phyloP scores from a whole-genome alignment of 768 basidiomycete genomes.

The Cyclocybe cylindracea region DNA sequence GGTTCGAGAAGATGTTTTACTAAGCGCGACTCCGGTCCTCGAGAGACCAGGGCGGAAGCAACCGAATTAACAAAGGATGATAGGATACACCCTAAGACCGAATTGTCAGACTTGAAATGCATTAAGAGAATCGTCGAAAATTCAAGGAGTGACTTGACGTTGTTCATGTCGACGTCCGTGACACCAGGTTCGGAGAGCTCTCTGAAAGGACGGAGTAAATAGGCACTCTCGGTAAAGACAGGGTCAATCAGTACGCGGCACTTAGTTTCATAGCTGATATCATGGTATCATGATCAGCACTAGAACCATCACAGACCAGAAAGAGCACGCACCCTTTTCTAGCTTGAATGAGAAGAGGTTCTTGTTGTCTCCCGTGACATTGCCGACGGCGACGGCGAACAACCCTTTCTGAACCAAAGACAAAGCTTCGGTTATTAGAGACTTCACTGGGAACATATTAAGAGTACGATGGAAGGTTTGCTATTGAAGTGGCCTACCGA shows the following conservation, averaged over 20 bases:
- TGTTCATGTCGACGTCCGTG: neutral
- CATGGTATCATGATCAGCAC: no score
- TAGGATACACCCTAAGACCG: neutral
- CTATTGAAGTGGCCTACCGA: conserved; percentile 7
- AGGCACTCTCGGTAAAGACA: neutral
- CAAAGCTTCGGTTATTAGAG: conserved; percentile 19
- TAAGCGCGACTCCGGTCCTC: neutral
- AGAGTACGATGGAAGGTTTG: neutral
- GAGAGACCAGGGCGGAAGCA: conserved; percentile 4
- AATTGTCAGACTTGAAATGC: neutral
- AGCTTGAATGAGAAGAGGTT: conserved; percentile 27
- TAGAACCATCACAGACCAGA: neutral
- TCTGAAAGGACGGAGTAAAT: neutral
- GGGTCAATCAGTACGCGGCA: no score
- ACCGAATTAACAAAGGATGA: conserved; percentile 5
- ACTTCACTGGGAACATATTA: conserved; percentile 8
- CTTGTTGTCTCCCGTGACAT: conserved; percentile 6
- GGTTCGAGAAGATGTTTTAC: conserved; percentile 6
- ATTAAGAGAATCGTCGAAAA: conserved; percentile 10
- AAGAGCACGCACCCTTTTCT: conserved; percentile 29
- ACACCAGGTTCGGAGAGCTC: neutral
- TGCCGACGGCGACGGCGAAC: conserved; percentile 5
- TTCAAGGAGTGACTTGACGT: conserved; percentile 5
- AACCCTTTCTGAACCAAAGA: conserved; percentile 4
- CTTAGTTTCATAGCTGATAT: no score